Evolutionary conservation across 2,329 filamentous ascomycete species (phyloP).

Genomic region (Phialophora macrospora): DNA sequence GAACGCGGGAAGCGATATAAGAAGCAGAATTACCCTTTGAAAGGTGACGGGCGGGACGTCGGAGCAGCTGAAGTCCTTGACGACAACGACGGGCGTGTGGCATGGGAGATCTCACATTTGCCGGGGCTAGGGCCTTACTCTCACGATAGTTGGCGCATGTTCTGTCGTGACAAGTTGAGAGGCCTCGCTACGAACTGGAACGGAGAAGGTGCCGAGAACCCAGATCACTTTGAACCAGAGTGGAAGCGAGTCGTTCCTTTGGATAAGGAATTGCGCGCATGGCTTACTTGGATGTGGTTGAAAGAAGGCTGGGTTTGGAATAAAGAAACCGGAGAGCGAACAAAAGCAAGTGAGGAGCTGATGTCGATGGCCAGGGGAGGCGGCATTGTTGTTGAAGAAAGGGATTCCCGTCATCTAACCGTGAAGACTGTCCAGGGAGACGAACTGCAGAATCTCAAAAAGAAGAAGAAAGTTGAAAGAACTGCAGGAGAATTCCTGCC

Average conservation of each 20-base stretch:
- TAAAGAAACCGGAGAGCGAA: constrained; percentile 65
- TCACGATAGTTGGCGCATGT: constrained; percentile 90
- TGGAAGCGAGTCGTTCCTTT: constrained; percentile 84
- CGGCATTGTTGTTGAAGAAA: constrained; percentile 50
- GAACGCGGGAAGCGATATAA: constrained; percentile 61
- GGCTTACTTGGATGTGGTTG: constrained; percentile 89
- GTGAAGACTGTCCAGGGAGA: constrained; percentile 28
- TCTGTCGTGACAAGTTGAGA: constrained; percentile 79
- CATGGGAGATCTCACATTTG: constrained; percentile 85
- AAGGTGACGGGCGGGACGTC: constrained; percentile 56
- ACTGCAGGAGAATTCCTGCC: constrained; percentile 37
- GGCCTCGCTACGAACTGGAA: constrained; percentile 70
- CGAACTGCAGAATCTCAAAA: constrained; percentile 16
- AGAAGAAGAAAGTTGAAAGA: constrained; percentile 27
- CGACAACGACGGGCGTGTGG: constrained; percentile 57
- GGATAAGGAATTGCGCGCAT: constrained; percentile 85
- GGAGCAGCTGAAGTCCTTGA: constrained; percentile 54
- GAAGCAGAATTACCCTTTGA: constrained; percentile 60
- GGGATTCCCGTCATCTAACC: constrained; percentile 41
- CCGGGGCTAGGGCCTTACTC: constrained; percentile 79
- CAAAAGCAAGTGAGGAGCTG: constrained; percentile 47
- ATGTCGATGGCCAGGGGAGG: constrained; percentile 48
- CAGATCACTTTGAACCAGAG: constrained; percentile 72
- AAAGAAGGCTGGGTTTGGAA: constrained; percentile 85
- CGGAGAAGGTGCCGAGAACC: constrained; percentile 53